Base-by-base conservation (phyloP, 2,329 filamentous ascomycete genomes). In the Xylaria sp. region DNA sequence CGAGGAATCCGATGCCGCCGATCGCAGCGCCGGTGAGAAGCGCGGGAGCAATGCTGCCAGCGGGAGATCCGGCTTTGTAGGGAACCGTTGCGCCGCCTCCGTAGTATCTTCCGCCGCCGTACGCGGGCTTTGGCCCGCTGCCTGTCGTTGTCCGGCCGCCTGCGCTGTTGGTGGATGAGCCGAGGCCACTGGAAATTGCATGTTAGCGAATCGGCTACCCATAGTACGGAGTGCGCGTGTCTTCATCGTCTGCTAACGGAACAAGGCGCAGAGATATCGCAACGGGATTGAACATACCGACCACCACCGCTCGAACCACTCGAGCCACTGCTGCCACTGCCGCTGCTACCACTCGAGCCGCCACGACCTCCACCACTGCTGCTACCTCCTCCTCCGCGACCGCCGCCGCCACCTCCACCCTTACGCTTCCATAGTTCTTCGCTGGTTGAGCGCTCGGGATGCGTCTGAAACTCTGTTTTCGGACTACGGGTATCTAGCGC, bases 71-170 rank as follows among this genome's bases (percentile, higher is more conserved):
- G 48, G 25, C 13, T 12, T n/a, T 69, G 80, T 92, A 95, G 1
- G 92, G 91, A 0, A 78, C 76, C 2, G 82, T 69, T 0, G 89
- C 86, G 58, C 92, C 92, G 58, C 91, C 91, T 46, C 87, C 86
- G 76, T 94, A 94, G 79, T 86, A 92, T 61, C 77, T 75, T 8
- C 90, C 90, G 46, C 89, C 88, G 54, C 89, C 90, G 75, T 86
- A 93, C 0, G 76, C 69, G 3, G 88, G 89, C 18, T 82, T 74
- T 0, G 86, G 80, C 18, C 91, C 90, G 61, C 85, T 87, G 67
- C 91, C 90, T 7, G 83, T 80, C 4, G 80, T 83, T 3, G 90
- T 90, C 9, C 80, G 77, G 58, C 88, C 88, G 72, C 88, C 88
- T 0, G 74, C 39, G 67, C 82, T 84, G 60, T 80, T 83, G 3